Base-by-base conservation (phyloP, 768 basidiomycete species). In the Clavulina sp. region DNA sequence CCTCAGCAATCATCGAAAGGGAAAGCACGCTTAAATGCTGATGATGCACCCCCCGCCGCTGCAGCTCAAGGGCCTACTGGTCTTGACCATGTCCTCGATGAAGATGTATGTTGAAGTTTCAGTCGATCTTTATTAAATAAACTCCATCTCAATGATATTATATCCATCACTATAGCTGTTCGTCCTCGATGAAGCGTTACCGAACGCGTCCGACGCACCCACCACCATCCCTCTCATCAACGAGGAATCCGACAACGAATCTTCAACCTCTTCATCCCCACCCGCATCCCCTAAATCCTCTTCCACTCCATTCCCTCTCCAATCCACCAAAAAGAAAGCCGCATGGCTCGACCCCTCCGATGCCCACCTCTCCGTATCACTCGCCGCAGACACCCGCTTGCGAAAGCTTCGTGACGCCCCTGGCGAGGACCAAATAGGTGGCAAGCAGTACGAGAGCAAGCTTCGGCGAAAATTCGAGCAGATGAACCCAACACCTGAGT, bases 341-440 rank as follows among this genome's bases (percentile, higher is more conserved):
- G 86, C 84, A 18, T 99, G 95, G 95, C 65, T 68, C 28, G 95
- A 99, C 62, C 80, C 84, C 2, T 78, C 86, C 32, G 81, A 84
- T 59, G 74, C 77, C 51, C 63, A 66, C 16, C 64, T 84, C 6
- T 67, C 74, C n/a, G 67, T 69, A 60, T 84, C 62, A 69, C 70
- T 80, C 53, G 71, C 70, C 13, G 74, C 72, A 16, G 70, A 76
- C 53, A 73, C 73, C 40, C 74, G 85, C n/a, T 70, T 87, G 51
- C 76, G 84, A 40, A 99, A 99, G 68, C 70, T 99, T 49, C 77
- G 92, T 52, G 77, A 84, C 57, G 73, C 78, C 5, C 73, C 77
- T 2, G 68, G 68, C 3, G 86, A 91, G 61, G 78, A 85, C 55
- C 63, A 68, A 3, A 73, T 96, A 18, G 72, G 73, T 4, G 86